Base-by-base conservation (phyloP, 805 yeast genomes). In the Starmerella riodocensis region DNA sequence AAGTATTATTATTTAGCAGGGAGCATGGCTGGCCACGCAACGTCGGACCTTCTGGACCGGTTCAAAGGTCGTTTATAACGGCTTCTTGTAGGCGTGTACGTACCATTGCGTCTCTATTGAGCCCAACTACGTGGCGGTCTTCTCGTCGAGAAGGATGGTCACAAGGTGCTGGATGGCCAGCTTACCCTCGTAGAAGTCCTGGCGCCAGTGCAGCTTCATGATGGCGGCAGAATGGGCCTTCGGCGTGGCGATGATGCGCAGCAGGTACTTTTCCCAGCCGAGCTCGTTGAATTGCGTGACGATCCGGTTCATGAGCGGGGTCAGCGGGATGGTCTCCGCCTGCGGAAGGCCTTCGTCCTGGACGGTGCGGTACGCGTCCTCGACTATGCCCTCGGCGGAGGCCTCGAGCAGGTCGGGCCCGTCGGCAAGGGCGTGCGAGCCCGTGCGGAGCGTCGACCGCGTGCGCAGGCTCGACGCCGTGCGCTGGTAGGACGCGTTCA, bases 211-310 rank as follows among this genome's bases (percentile, higher is more conserved):
- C 45, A 68, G 72, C 36, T 93, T 67, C 31, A 76, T 81, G 42
- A 83, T 79, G 2, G 83, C 76, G 1, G 91, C 93, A 1, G 93
- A 83, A 53, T 83, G 94, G 1, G 93, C 71, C 32, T 75, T 70
- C 35, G 66, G 66, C 5, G 88, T 76, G 23, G 69, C 62, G 28
- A 76, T 67, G 42, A 83, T 78, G 43, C 76, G 68, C 21, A 83
- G 67, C 0, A 91, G 86, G 49, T 59, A 77, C 54, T 81, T 83
- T 31, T 62, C 56, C 93, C 93, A 84, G 2, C 61, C 52, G 4
- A 81, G 55, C 3, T 57, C 48, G 56, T 82, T 82, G 54, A 83
- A 65, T 37, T 67, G 65, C 22, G 59, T 59, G 24, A 79, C 66
- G 30, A 80, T 78, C 12, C 55, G 60, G 37, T 59, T 50, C 53